Conservation (phyloP, 2,329 filamentous ascomycete genomes). For the Aspergillus spinulosporus region DNA sequence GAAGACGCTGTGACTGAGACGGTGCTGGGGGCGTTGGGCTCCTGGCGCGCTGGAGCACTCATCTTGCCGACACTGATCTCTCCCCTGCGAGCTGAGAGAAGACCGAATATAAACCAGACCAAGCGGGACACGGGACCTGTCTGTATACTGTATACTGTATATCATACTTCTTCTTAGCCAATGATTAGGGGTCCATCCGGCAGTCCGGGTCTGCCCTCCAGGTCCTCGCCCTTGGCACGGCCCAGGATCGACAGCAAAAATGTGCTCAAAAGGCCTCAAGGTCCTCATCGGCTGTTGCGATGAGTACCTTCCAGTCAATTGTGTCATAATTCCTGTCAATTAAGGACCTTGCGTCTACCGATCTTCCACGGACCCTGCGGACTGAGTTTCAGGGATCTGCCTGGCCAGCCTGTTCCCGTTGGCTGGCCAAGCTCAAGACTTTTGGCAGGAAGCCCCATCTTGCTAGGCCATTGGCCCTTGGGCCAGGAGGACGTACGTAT, state of each 20-base stretch:
- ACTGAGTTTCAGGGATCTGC: neutral
- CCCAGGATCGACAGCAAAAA: conserved; percentile 1
- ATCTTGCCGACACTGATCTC: neutral
- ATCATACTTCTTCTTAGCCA: too few relatives aligned
- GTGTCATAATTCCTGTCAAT: neutral
- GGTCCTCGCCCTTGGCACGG: neutral
- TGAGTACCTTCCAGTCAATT: neutral
- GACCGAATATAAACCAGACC: neutral
- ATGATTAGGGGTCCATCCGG: neutral
- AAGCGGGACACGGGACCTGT: neutral
- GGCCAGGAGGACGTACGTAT: too few relatives aligned
- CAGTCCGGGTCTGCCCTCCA: neutral
- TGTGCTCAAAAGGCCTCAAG: conserved; percentile 4
- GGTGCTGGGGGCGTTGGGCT: conserved; percentile 5
- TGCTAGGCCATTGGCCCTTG: too few relatives aligned
- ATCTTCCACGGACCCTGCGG: neutral
- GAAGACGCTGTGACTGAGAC: neutral
- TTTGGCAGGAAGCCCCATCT: too few relatives aligned
- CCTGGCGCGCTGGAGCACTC: neutral
- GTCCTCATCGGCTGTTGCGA: neutral
- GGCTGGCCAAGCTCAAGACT: neutral
- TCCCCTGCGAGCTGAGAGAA: neutral
- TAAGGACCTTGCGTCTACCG: neutral
- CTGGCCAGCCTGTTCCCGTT: neutral
- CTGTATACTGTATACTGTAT: too few relatives aligned